Conservation (phyloP, 495 filamentous ascomycete species). For the Penicillium turbatum region DNA sequence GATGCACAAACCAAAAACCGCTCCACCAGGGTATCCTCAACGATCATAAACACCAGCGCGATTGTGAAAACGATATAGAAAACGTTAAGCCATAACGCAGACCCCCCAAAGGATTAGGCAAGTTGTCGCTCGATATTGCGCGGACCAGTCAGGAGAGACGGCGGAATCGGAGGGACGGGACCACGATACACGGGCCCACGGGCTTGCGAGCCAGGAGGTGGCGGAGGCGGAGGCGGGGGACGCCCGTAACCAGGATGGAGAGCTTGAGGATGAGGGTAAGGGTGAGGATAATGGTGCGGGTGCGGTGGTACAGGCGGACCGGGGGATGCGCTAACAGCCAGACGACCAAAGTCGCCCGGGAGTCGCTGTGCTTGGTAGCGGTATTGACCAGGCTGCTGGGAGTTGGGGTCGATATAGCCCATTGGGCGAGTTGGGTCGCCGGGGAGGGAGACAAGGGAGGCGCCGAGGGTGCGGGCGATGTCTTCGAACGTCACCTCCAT, state of each 20-base stretch:
- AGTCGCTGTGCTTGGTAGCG: constrained; percentile 30
- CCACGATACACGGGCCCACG: constrained; percentile 16
- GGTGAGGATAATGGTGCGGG: constrained; percentile 12
- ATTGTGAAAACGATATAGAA: not conserved
- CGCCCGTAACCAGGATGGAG: constrained; percentile 12
- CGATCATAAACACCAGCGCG: too few species aligned
- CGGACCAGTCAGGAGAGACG: constrained; percentile 31
- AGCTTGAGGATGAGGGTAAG: not conserved
- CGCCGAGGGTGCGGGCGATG: constrained; percentile 68
- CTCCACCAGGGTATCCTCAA: too few species aligned
- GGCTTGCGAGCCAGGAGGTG: constrained; percentile 19
- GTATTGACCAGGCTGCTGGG: constrained; percentile 11
- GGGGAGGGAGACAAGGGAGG: constrained; percentile 38
- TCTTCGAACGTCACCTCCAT: constrained; percentile 89
- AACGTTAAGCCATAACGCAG: not conserved
- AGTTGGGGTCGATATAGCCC: constrained; percentile 17
- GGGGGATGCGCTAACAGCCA: constrained; percentile 12
- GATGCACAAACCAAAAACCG: too few species aligned
- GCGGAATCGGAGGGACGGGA: constrained; percentile 29
- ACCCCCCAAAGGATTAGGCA: constrained; percentile 22
- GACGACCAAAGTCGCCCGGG: constrained; percentile 31
- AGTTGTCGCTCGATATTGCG: constrained; percentile 40
- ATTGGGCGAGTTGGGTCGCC: constrained; percentile 30
- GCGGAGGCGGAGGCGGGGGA: constrained; percentile 20
- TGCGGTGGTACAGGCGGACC: constrained; percentile 13